Evolutionary conservation across 106 monocot species (phyloP), one percentile per base, ranked within the genome.

Genomic region (Acorus gramineus): DNA sequence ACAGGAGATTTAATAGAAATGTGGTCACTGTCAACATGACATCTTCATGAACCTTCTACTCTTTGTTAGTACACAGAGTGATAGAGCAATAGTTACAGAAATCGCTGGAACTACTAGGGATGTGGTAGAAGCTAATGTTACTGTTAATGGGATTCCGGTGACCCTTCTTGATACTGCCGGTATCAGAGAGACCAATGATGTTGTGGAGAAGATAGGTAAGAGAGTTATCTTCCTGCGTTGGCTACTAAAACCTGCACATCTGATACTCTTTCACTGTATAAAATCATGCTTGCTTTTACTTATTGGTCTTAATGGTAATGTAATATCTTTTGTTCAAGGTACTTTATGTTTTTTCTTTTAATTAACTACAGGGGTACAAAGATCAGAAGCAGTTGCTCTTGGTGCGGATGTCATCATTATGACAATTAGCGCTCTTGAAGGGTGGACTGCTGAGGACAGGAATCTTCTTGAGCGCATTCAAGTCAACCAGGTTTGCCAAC

Each of bases 91-190:
- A 67, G 87, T 96, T 74, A 91, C 95, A 67, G 90, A 90, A 74
- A 83, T 96, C 70, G 90, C 90, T 67, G 95, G 95, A 63, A 96
- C 95, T 46, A 96, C 90, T 46, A 80, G 95, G 68, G 95, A 96
- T 76, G 87, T 96, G 4, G 71, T 96, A 52, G 95, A 96, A 84
- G 90, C 95, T 43, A 82, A 83, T 81, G 79, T 96, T 2, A 83
- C 85, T 14, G 66, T 90, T 69, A 65, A 77, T 43, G 95, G 95
- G 3, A 77, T 96, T 57, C 95, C 90, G 60, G 84, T 81, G 44
- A 90, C 95, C 44, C 82, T 96, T 67, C 84, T 96, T 69, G 95
- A 96, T 68, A 96, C 95, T 42, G 95, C 95, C 60, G 90, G 95
- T 61, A 87, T 96, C 53, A 82, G 87, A 70, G 85, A 87, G 78